Evolutionary conservation across 345 rosid genomes (phyloP), one percentile per base, ranked within the genome.

Genomic region (Salix suchowensis): DNA sequence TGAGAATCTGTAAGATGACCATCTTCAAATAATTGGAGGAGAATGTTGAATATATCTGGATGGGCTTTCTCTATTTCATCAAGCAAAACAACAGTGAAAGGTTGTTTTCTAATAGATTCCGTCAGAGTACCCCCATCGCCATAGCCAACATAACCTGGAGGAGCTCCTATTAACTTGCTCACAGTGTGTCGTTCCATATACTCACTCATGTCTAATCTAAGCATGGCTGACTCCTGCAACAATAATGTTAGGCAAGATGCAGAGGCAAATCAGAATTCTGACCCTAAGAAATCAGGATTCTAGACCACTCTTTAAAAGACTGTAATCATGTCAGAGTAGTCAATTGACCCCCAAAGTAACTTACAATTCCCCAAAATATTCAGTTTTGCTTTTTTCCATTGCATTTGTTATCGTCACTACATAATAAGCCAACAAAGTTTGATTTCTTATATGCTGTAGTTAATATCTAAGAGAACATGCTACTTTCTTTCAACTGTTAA

Each of bases 171-270:
- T 82, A 96, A 78, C 83, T 96, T 96, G 86, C 98, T 96, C 73
- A 96, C 97, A 7, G 96, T 89, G 83, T 91, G 97, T 48, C 98
- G 93, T 89, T 96, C 99, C 99, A 96, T 96, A 80, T 91, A 96
- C 84, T 96, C 99, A 72, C 99, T 96, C 99, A 96, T 96, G 90
- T 96, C 99, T 86, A 96, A 79, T 83, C 99, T 89, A 81, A 96
- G 85, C 96, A 96, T 91, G 23, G 98, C 89, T 37, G 88, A 89
- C 82, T 96, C 99, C 99, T 96, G 87, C 55, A 68, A 70, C 54
- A 61, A 70, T 26, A 67, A 78, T 23, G n/a, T 75, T 64, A 54
- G 70, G 66, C 28, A 46, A 68, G 26, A 58, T 44, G 67, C 42
- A 21, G 13, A 72, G 64, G 62, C 39, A 40, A 68, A 74, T 73